Conservation (phyloP, 371 early-diverging fungal species). For the Mortierella sp. region DNA sequence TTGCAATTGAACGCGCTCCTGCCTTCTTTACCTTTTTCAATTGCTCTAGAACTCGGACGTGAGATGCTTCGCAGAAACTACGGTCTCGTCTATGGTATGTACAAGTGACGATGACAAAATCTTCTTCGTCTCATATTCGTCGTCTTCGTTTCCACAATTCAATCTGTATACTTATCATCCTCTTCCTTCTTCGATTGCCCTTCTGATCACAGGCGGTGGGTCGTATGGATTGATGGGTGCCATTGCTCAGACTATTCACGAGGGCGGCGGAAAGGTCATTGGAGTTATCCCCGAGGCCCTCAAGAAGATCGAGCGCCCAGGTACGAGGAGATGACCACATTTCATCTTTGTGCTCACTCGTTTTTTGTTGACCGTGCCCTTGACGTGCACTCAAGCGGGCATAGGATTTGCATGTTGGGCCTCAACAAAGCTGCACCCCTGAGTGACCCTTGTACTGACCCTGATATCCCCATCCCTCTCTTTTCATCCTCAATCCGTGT, state of each 20-base stretch:
- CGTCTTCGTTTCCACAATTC: not conserved
- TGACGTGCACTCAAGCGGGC: not conserved
- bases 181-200: not conserved
- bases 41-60: conserved; percentile 68
- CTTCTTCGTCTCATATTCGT: not conserved
- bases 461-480: not conserved
- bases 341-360: not conserved
- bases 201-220: conserved; percentile 76
- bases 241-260: conserved; percentile 74
- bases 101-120: too few species aligned
- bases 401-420: too few species aligned
- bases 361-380: not conserved
- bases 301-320: conserved; percentile 58
- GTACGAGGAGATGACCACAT: conserved; percentile 18
- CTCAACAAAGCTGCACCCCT: conserved; percentile 6
- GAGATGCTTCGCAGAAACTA: conserved; percentile 71
- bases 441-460: not conserved
- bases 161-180: not conserved
- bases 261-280: conserved; percentile 68
- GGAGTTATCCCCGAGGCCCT: conserved; percentile 85
- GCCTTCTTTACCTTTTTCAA: not conserved
- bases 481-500: not conserved
- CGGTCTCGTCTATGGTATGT: conserved; percentile 83
- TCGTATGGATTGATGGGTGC: conserved; percentile 85
- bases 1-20: not conserved